A percentile compares a stretch with the other conserved stretches of the same genome.
Evolutionary conservation across 768 basidiomycete species (phyloP).

Genomic region (Tephrocybe sp.): DNA sequence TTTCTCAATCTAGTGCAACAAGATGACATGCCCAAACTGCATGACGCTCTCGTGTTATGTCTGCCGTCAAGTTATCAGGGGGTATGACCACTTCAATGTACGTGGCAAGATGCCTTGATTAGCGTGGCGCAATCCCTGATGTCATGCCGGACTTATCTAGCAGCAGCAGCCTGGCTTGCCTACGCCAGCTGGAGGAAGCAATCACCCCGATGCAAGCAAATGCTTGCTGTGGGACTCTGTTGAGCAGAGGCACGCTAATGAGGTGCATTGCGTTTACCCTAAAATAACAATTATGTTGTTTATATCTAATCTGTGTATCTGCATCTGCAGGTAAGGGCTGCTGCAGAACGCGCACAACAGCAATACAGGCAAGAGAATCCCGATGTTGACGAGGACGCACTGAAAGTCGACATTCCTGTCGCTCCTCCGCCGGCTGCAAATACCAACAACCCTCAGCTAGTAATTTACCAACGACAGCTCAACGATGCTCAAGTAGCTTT

Average conservation of each 20-base stretch:
- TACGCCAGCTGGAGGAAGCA: slow-evolving; percentile 21
- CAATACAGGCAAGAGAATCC: slow-evolving; percentile 61
- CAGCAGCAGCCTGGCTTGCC: not conserved
- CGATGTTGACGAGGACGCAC: slow-evolving; percentile 55
- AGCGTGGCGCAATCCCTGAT: not conserved
- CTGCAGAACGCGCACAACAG: slow-evolving; percentile 65
- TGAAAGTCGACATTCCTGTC: slow-evolving; percentile 66
- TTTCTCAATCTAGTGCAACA: slow-evolving; percentile 70
- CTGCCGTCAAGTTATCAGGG: slow-evolving; percentile 69
- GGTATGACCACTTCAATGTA: slow-evolving; percentile 78
- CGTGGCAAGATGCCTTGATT: slow-evolving; percentile 14
- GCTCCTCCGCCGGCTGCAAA: slow-evolving; percentile 27
- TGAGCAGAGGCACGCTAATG: slow-evolving; percentile 63
- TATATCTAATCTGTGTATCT: too few relatives aligned
- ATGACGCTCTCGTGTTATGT: slow-evolving; percentile 78
- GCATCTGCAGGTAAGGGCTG: slow-evolving; percentile 68
- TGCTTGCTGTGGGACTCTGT: slow-evolving; percentile 71
- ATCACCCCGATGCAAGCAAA: slow-evolving; percentile 32
- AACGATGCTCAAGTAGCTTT: slow-evolving; percentile 7
- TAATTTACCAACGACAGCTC: not conserved
- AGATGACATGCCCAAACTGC: slow-evolving; percentile 83
- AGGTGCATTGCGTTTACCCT: slow-evolving; percentile 39
- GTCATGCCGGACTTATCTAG: slow-evolving; percentile 14
- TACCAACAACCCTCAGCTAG: not conserved
- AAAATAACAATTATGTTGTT: not conserved